Conservation (phyloP, 805 yeast species). For the Cyberlindnera lachancei region DNA sequence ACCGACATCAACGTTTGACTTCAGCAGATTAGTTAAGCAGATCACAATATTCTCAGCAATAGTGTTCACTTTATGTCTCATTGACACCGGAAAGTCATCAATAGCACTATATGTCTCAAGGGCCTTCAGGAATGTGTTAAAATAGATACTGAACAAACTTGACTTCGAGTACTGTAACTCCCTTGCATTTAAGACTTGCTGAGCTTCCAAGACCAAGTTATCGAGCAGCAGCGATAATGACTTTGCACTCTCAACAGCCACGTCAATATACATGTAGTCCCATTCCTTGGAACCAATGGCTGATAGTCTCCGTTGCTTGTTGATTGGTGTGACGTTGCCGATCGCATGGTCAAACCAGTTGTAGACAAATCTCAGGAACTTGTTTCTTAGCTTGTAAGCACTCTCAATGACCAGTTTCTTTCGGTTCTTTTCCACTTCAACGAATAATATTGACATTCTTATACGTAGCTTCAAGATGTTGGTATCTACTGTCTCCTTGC, state of each 20-base stretch:
- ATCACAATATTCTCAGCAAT: constrained; percentile 58
- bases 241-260: constrained; percentile 57
- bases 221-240: constrained; percentile 49
- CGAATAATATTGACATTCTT: constrained; percentile 33
- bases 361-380: constrained; percentile 36
- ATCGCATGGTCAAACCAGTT: constrained; percentile 52
- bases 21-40: constrained; percentile 61
- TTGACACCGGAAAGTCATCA: constrained; percentile 29
- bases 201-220: constrained; percentile 51
- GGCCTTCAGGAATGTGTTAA: constrained; percentile 47
- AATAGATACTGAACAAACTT: constrained; percentile 62
- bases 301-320: constrained; percentile 3
- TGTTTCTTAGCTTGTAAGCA: constrained; percentile 40
- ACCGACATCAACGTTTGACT: constrained; percentile 71
- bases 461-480: constrained; percentile 30
- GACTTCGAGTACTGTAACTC: constrained; percentile 49
- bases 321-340: constrained; percentile 27
- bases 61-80: constrained; percentile 45
- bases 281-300: constrained; percentile 27
- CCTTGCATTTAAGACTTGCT: constrained; percentile 44
- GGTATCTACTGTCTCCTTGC: constrained; percentile 5
- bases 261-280: constrained; percentile 44
- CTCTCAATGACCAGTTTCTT: constrained; percentile 31
- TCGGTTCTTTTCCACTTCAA: constrained; percentile 29
- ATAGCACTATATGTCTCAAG: constrained; percentile 30